Conservation (phyloP, 192 early-diverging fungal genomes). For the Podila minutissima region DNA sequence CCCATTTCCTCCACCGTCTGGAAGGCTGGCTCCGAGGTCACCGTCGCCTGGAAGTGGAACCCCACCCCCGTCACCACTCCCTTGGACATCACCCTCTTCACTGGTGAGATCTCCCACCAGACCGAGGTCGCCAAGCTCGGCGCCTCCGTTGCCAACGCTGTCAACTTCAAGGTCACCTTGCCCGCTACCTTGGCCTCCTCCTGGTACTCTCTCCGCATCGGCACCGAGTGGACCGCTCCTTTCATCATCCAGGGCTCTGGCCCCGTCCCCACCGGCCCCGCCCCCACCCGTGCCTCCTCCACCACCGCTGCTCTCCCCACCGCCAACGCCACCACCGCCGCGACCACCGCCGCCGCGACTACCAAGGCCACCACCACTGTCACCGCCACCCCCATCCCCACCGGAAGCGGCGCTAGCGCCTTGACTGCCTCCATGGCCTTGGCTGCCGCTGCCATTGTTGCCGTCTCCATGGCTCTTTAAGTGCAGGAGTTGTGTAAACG, state of each 20-base stretch:
- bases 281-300: not conserved
- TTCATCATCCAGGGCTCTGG: no score
- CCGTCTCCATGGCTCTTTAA: constrained; percentile 1
- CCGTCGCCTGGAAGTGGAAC: constrained; percentile 4
- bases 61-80: not conserved
- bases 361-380: not conserved
- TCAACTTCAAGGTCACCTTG: no score
- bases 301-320: not conserved
- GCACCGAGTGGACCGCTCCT: no score
- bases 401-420: not conserved
- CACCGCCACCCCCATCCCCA: not conserved
- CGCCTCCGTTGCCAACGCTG: no score
- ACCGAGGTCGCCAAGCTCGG: no score
- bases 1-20: not conserved
- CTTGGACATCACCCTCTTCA: not conserved
- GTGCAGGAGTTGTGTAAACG: not conserved
- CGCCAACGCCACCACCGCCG: not conserved
- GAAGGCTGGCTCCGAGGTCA: not conserved
- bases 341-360: not conserved
- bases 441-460: constrained; percentile 1
- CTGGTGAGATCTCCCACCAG: not conserved
- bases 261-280: not conserved
- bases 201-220: no score
- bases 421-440: constrained; percentile 2
- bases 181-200: no score